These are phyloP conservation scores for Phytophthora litchii DNA, from an alignment of 352 stramenopile genomes.

Conservation along the genomic window DNA sequence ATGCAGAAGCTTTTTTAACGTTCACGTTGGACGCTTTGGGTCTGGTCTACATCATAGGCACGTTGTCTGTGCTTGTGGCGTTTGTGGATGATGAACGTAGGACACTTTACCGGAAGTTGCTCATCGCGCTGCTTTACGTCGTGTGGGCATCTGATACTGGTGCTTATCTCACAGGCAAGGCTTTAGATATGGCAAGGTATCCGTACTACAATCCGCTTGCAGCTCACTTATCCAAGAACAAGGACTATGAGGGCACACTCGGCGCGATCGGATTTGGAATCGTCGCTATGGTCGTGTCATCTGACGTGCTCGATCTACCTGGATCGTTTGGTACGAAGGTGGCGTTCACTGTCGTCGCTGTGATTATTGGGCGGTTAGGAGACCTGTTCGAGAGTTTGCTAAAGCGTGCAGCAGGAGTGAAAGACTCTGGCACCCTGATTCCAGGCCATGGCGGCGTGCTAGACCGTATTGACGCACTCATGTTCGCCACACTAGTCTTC, in stretches of 20 bases:
- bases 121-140: conserved; percentile 72
- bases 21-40: conserved; percentile 61
- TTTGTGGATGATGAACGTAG: conserved; percentile 68
- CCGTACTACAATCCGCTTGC: conserved; percentile 82
- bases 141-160: conserved; percentile 91
- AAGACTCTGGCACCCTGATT: conserved; percentile 95
- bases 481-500: conserved; percentile 87
- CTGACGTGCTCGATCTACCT: conserved; percentile 65
- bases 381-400: conserved; percentile 96
- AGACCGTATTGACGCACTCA: conserved; percentile 95
- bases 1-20: conserved; percentile 43
- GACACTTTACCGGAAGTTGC: conserved; percentile 58
- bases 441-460: conserved; percentile 95
- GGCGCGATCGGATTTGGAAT: conserved; percentile 85
- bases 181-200: conserved; percentile 85
- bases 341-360: conserved; percentile 83
- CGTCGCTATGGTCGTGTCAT: conserved; percentile 81
- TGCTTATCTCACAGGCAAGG: conserved; percentile 93
- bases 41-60: conserved; percentile 68
- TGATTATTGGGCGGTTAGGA: conserved; percentile 94
- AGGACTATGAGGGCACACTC: conserved; percentile 95
- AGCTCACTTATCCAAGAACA: conserved; percentile 94
- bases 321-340: conserved; percentile 81
- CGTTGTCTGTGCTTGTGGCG: conserved; percentile 53
- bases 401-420: conserved; percentile 94